Evolutionary conservation across 805 yeast genomes (phyloP).

Genomic region (Priceomyces castillae): DNA sequence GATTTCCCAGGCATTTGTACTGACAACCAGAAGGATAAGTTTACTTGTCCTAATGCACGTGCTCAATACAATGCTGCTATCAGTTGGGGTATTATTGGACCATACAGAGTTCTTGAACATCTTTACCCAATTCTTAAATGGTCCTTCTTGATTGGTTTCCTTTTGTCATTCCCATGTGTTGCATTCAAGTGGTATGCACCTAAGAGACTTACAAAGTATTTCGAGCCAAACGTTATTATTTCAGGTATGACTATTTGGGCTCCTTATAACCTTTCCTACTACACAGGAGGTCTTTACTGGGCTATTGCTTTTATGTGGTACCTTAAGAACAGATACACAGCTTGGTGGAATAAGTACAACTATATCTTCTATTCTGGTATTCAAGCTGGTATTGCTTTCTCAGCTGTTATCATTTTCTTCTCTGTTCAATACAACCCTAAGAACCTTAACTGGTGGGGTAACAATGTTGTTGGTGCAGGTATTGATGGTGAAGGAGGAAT

Average conservation of each 20-base stretch:
- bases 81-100: conserved; percentile 44
- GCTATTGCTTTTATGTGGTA: conserved; percentile 34
- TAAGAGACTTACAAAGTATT: conserved; percentile 41
- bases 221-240: conserved; percentile 30
- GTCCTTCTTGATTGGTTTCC: conserved; percentile 52
- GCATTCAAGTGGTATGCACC: conserved; percentile 35
- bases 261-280: conserved; percentile 58
- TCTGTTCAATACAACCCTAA: conserved; percentile 15
- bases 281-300: conserved; percentile 58
- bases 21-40: conserved; percentile 18
- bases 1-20: conserved; percentile 32
- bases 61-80: conserved; percentile 44
- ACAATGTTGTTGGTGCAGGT: conserved; percentile 30
- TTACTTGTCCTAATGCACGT: conserved; percentile 41
- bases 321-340: conserved; percentile 39
- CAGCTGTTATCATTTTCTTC: conserved; percentile 38
- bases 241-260: conserved; percentile 51
- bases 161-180: conserved; percentile 24
- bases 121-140: conserved; percentile 44
- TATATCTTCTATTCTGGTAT: conserved; percentile 45
- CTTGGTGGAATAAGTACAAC: conserved; percentile 46
- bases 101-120: conserved; percentile 35
- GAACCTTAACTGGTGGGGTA: conserved; percentile 63
- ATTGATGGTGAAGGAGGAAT: conserved; percentile 7
- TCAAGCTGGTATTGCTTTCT: conserved; percentile 44